Evolutionary conservation across 2,329 filamentous ascomycete genomes (phyloP).

Genomic region (Colletotrichum lini): DNA sequence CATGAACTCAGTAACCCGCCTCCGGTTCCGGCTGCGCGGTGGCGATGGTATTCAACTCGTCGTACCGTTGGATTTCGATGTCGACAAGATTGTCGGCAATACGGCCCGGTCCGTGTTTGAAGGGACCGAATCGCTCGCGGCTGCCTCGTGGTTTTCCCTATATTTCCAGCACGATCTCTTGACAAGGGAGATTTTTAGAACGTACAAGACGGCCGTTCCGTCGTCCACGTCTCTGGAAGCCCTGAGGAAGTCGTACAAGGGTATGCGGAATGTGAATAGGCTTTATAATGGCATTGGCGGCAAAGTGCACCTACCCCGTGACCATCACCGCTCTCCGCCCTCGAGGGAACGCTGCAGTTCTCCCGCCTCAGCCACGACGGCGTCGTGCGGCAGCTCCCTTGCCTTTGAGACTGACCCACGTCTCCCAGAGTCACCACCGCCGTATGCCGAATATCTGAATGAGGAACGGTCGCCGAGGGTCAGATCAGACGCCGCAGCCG

Average conservation of each 20-base stretch:
- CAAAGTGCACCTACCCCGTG: not conserved
- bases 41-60: too few relatives aligned
- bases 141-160: too few relatives aligned
- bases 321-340: not conserved
- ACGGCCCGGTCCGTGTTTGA: too few relatives aligned
- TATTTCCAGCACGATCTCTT: too few relatives aligned
- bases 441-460: slow-evolving; percentile 6
- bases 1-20: too few relatives aligned
- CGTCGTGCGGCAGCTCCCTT: slow-evolving; percentile 1
- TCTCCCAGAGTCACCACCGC: not conserved
- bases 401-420: not conserved
- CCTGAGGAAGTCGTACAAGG: slow-evolving; percentile 10
- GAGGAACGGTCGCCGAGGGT: not conserved
- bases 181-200: too few relatives aligned
- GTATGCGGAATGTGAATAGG: not conserved
- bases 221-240: too few relatives aligned
- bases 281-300: not conserved
- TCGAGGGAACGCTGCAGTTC: not conserved
- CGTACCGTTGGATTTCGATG: too few relatives aligned
- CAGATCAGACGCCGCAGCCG: not conserved
- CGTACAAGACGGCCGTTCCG: too few relatives aligned
- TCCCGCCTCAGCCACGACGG: not conserved
- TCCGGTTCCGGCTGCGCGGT: too few relatives aligned
- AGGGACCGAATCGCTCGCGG: too few relatives aligned
- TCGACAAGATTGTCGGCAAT: too few relatives aligned